Base-by-base conservation (phyloP, 169 alveolate species). In the Cryptosporidium tyzzeri region DNA sequence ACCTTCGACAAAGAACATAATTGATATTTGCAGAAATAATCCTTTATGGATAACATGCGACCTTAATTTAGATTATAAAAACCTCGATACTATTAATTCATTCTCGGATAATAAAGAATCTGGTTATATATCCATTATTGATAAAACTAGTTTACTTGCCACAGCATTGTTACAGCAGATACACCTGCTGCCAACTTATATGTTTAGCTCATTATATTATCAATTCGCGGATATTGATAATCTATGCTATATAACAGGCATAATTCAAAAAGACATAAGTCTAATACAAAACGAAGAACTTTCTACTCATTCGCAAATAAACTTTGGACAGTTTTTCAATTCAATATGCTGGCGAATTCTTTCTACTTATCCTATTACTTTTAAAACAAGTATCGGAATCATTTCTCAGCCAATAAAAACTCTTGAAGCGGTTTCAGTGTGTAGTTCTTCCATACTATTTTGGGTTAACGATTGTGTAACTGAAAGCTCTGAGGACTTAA, bases 321-420 rank as follows among this genome's bases (percentile, higher is more conserved):
- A 33, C 21, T 33, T 80, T 44, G 89, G 89, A 3, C 74, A 33
- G 16, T 65, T 44, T 21, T 80, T 80, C 8, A 80, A 80, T 65
- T 59, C 89, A 16, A 80, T 80, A 14, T 80, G 89, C 31, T 80
- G 89, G 89, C 26, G 89, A 80, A 41, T 62, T 18, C 53, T 80
- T 33, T 80, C 89, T 16, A 39, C 50, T 21, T 65, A 80, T 65
- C 53, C 53, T 16, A 59, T 80, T 23, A 65, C 59, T n/a, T 65
- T 80, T 62, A 62, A 45, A 21, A 80, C 89, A 0, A 58, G 68
- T 48, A 48, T 80, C 26, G 89, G 89, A 9, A 29, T 48, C 9
- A n/a, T 80, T 12, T 18, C 67, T n/a, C 89, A 62, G 4, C 80
- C 89, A 23, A 59, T 80, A 80, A 80, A 59, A 80, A 41, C 89